phyloP scores from a whole-genome alignment of 257 asterid genomes.

The Ilex aquifolium region DNA sequence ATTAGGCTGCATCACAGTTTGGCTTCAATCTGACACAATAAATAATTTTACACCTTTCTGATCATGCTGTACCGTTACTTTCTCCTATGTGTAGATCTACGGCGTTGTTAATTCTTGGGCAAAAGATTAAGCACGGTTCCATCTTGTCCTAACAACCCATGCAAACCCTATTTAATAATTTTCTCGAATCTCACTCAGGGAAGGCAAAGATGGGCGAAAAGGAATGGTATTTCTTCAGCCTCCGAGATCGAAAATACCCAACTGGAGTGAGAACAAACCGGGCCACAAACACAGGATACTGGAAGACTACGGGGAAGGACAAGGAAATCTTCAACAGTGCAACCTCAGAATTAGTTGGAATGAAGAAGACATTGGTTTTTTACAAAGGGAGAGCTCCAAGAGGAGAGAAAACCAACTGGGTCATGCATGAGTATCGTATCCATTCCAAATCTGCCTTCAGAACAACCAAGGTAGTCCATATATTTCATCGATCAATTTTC shows the following conservation, averaged over 20 bases:
- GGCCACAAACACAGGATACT: constrained; percentile 82
- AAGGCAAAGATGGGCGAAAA: constrained; percentile 95
- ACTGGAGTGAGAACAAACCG: constrained; percentile 90
- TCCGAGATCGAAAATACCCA: constrained; percentile 81
- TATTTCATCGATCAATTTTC: not conserved
- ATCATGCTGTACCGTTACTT: too few species aligned
- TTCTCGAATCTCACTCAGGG: constrained; percentile 22
- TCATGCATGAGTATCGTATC: constrained; percentile 91
- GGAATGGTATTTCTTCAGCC: constrained; percentile 94
- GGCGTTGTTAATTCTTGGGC: too few species aligned
- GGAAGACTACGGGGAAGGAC: constrained; percentile 95
- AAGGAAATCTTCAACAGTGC: constrained; percentile 73
- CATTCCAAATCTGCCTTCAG: constrained; percentile 72
- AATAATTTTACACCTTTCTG: too few species aligned
- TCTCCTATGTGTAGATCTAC: too few species aligned
- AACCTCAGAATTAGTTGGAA: constrained; percentile 68
- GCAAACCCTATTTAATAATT: too few species aligned
- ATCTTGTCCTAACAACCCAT: too few species aligned
- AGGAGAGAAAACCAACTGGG: constrained; percentile 95
- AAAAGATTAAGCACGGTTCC: too few species aligned
- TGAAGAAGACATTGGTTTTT: constrained; percentile 92
- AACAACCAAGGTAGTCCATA: constrained; percentile 56
- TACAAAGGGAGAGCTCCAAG: constrained; percentile 91
- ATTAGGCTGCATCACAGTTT: too few species aligned
- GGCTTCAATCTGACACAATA: too few species aligned